A percentile compares a stretch with the other conserved stretches of the same genome.
These are phyloP conservation scores for Pythium grandisporangium DNA, from an alignment of 352 stramenopile species.

Conservation along the genomic window DNA sequence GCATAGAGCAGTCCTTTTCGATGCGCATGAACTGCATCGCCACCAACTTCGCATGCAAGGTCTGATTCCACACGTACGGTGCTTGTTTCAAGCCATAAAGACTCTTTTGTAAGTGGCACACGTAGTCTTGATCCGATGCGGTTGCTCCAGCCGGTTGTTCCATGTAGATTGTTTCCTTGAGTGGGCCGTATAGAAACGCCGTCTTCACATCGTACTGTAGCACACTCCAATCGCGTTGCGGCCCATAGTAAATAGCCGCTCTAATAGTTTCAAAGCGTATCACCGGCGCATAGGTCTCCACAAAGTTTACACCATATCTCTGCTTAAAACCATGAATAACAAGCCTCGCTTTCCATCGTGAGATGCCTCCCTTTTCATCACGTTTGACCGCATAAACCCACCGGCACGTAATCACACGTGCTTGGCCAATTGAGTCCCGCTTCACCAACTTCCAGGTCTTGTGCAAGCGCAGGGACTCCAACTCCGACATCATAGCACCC, in stretches of 20 bases:
- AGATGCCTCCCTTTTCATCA: conserved; percentile 4
- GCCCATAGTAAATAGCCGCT: not conserved
- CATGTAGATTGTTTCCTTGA: conserved; percentile 10
- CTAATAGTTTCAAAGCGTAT: conserved; percentile 6
- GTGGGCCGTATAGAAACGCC: conserved; percentile 11
- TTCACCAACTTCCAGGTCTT: no score
- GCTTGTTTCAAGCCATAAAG: conserved; percentile 11
- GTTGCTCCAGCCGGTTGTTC: not conserved
- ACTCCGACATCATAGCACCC: no score
- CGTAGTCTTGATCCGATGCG: not conserved
- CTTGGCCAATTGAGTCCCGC: no score
- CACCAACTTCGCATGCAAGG: conserved; percentile 1
- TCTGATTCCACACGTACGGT: conserved; percentile 5
- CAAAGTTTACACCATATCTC: conserved; percentile 1
- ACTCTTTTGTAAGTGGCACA: conserved; percentile 1
- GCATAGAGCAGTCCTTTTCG: conserved; percentile 3
- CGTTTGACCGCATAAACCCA: conserved; percentile 5
- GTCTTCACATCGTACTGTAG: conserved; percentile 16
- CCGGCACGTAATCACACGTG: not conserved
- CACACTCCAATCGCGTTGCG: conserved; percentile 7
- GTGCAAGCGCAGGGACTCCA: no score
- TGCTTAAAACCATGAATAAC: conserved; percentile 6
- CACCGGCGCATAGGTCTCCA: conserved; percentile 5
- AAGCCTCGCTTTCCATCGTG: conserved; percentile 2
- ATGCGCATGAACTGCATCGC: not conserved